Evolutionary conservation across 306 rosid species (phyloP).

Genomic region (Castanea mollissima): DNA sequence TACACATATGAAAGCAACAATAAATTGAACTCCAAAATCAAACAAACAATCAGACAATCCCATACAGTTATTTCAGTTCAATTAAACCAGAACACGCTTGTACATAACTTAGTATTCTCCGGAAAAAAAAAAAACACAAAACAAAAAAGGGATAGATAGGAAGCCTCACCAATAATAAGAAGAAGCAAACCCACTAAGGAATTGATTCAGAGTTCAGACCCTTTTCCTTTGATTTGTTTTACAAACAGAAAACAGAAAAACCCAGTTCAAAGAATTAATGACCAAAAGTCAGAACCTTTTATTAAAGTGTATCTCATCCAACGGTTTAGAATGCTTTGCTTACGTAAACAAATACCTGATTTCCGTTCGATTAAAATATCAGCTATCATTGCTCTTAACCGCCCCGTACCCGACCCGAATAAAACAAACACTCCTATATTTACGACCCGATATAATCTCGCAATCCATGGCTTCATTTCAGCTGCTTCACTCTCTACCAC

Average conservation of each 20-base stretch:
- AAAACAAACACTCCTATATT: too few species aligned
- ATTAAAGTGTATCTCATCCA: not conserved
- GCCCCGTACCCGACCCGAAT: too few species aligned
- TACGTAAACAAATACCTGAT: not conserved
- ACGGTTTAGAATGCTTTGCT: slow-evolving; percentile 7
- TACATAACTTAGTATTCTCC: not conserved
- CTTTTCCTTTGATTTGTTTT: not conserved
- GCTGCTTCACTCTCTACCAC: slow-evolving; percentile 25
- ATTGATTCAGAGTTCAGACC: too few species aligned
- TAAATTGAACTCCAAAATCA: not conserved
- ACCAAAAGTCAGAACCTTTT: not conserved
- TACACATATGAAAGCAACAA: not conserved
- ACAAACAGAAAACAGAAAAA: slow-evolving; percentile 10
- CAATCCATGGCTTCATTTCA: slow-evolving; percentile 54
- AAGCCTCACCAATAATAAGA: not conserved
- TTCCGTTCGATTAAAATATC: slow-evolving; percentile 12
- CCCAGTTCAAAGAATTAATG: not conserved
- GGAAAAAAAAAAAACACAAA: not conserved
- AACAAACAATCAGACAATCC: not conserved
- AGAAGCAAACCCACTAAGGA: too few species aligned
- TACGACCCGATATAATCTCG: too few species aligned
- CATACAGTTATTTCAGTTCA: not conserved
- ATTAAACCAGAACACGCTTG: not conserved
- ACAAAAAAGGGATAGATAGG: too few species aligned
- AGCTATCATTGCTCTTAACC: too few species aligned